A percentile compares a stretch with the other conserved stretches of the same genome.
These are phyloP conservation scores for Leccinum longicurvipes DNA, from an alignment of 768 basidiomycete genomes.

Conservation along the genomic window DNA sequence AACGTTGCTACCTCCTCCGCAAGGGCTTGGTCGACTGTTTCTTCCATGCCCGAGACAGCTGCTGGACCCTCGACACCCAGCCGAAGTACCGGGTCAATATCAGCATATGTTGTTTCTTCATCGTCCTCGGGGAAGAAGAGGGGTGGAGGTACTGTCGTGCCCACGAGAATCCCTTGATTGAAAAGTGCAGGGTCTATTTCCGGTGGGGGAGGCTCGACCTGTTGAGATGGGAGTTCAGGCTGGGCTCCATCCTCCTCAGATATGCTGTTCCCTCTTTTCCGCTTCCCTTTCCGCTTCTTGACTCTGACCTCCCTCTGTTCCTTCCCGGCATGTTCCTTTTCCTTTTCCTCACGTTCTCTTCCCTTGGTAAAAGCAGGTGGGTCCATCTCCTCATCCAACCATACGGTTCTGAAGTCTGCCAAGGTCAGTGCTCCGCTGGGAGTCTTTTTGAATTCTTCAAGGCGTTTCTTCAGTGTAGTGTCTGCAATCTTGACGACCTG, in stretches of 20 bases:
- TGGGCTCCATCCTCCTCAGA: constrained; percentile 32
- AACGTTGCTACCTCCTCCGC: constrained; percentile 69
- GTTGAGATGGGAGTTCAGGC: constrained; percentile 10
- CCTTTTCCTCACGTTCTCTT: constrained; percentile 64
- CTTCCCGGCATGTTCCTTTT: constrained; percentile 40
- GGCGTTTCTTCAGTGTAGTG: constrained; percentile 84
- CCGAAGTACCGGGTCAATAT: constrained; percentile 59
- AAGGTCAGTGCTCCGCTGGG: constrained; percentile 82
- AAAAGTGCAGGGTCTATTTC: constrained; percentile 58
- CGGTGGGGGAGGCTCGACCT: constrained; percentile 16
- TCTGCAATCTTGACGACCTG: constrained; percentile 99
- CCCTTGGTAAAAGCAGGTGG: constrained; percentile 86
- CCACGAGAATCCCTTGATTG: constrained; percentile 65
- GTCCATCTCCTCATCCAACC: constrained; percentile 89
- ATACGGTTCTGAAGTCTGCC: constrained; percentile 85
- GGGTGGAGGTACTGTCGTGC: constrained; percentile 39
- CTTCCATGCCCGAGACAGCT: constrained; percentile 46
- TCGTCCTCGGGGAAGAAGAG: constrained; percentile 46
- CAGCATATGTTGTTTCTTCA: constrained; percentile 37
- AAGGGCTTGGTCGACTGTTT: constrained; percentile 58
- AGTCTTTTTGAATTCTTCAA: constrained; percentile 93
- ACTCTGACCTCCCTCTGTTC: constrained; percentile 24
- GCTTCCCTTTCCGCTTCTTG: constrained; percentile 36
- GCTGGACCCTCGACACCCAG: constrained; percentile 15
- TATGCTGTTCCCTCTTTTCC: constrained; percentile 39